A percentile compares a stretch with the other conserved stretches of the same genome.
Evolutionary conservation across 106 monocot genomes (phyloP).

Genomic region (Agapanthus africanus): DNA sequence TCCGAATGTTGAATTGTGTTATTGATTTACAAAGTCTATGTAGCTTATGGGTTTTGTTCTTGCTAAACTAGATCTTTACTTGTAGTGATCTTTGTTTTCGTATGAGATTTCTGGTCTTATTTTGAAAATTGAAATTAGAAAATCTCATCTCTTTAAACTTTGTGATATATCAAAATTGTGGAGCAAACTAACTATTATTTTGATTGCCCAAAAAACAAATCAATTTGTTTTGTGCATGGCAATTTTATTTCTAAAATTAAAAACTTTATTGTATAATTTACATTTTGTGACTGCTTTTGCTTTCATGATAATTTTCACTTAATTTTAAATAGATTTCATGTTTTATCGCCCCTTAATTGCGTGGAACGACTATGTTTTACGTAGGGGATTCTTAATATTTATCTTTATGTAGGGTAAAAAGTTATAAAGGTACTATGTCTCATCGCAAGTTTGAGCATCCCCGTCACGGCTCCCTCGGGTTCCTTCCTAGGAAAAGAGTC

Average conservation of each 20-base stretch:
- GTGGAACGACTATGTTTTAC: neutral
- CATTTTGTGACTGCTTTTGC: neutral
- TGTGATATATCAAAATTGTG: too few relatives aligned
- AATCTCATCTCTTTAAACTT: too few relatives aligned
- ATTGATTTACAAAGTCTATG: neutral
- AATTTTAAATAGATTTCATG: neutral
- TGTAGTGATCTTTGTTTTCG: too few relatives aligned
- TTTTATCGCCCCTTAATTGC: neutral
- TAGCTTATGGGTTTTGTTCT: neutral
- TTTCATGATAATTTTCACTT: neutral
- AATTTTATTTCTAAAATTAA: neutral
- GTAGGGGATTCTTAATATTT: constrained; percentile 1
- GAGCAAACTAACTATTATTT: too few relatives aligned
- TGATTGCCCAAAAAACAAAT: neutral
- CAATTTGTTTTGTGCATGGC: neutral
- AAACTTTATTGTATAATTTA: neutral
- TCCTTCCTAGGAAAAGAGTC: constrained; percentile 71
- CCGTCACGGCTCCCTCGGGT: constrained; percentile 76
- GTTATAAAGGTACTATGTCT: constrained; percentile 33
- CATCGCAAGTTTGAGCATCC: constrained; percentile 89
- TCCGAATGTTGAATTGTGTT: neutral
- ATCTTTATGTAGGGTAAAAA: neutral
- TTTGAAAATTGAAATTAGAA: too few relatives aligned
- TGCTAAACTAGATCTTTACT: too few relatives aligned
- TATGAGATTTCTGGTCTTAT: too few relatives aligned